These are phyloP conservation scores for Smallanthus sonchifolius DNA, from an alignment of 129 eudicot species.

Conservation along the genomic window DNA sequence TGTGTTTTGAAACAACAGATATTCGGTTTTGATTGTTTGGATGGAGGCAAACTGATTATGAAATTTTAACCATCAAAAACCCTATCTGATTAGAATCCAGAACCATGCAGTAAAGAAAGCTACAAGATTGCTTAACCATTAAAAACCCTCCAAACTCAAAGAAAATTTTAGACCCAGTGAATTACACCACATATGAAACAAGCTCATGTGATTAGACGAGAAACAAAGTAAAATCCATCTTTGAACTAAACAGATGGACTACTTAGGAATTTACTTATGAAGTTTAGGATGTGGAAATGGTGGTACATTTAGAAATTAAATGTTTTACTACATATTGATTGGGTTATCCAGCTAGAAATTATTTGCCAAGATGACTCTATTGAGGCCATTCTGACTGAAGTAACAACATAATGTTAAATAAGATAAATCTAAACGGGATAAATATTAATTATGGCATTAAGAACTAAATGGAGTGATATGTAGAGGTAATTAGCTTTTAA, in stretches of 20 bases:
- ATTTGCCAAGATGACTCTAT: not conserved
- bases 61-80: no score
- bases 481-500: not conserved
- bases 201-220: not conserved
- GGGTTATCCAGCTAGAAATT: not conserved
- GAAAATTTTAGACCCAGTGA: not conserved
- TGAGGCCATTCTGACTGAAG: not conserved
- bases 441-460: not conserved
- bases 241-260: not conserved
- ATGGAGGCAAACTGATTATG: constrained; percentile 1
- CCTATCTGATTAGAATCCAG: no score
- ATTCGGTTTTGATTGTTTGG: not conserved
- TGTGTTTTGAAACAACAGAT: not conserved
- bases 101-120: not conserved
- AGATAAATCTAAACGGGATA: not conserved
- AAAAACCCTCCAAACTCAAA: not conserved
- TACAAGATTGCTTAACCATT: not conserved
- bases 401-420: not conserved
- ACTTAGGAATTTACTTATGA: not conserved
- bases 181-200: not conserved
- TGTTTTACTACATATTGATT: not conserved
- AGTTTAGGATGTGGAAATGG: not conserved
- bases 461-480: not conserved
- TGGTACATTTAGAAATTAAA: not conserved
- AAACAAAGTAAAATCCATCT: not conserved